A percentile compares a stretch with the other conserved stretches of the same genome.
These are phyloP conservation scores for Buxus sempervirens DNA, from an alignment of 164 flowering plant species.

Conservation along the genomic window DNA sequence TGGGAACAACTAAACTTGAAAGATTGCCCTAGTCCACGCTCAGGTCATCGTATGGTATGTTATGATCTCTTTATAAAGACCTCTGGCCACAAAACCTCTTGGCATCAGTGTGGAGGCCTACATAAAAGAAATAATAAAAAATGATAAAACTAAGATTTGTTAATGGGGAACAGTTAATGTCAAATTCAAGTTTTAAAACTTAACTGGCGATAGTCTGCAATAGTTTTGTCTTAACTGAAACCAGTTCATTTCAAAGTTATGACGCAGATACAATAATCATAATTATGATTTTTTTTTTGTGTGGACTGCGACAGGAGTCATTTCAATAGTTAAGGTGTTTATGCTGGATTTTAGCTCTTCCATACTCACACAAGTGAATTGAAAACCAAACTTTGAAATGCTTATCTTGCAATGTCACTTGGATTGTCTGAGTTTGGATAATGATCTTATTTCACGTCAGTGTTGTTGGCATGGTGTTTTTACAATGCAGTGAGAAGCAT, in stretches of 20 bases:
- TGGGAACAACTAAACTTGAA: constrained; percentile 95
- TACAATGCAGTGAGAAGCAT: background rate
- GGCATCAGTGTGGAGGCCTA: too few relatives aligned
- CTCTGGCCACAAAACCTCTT: too few relatives aligned
- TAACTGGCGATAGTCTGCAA: background rate
- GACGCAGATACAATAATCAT: too few relatives aligned
- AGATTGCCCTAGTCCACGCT: constrained; percentile 96
- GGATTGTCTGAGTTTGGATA: background rate
- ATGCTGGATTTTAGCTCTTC: background rate
- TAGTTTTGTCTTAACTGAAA: too few relatives aligned
- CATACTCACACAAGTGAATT: background rate
- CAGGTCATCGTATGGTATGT: constrained; percentile 96
- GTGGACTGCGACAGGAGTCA: too few relatives aligned
- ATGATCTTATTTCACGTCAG: background rate
- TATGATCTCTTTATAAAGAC: background rate
- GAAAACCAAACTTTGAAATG: too few relatives aligned
- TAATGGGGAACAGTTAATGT: background rate
- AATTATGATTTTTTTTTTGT: too few relatives aligned
- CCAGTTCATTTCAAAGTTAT: too few relatives aligned
- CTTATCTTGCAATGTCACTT: background rate
- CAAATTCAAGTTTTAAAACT: background rate
- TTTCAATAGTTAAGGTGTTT: background rate
- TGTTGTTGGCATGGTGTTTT: background rate
- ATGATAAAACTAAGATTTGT: background rate
- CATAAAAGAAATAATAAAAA: too few relatives aligned